Evolutionary conservation across 179 eudicot genomes (phyloP), one percentile per base, ranked within the genome.

Genomic region (Gypsophila paniculata): DNA sequence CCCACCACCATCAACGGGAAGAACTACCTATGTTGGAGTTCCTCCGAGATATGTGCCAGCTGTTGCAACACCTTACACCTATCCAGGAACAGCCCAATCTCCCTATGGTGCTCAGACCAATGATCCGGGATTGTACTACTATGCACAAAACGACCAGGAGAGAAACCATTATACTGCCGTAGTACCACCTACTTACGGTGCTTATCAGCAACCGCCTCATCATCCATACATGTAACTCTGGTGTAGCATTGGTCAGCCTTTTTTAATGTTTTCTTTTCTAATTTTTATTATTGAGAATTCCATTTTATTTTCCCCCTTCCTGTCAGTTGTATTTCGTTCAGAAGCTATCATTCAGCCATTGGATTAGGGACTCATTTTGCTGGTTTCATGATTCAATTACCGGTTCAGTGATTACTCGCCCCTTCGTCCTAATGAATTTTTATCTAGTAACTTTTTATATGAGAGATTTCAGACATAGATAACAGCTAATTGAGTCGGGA

Each of bases 161-260:
- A 39, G 77, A 68, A 74, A 70, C 23, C 51, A 77, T 22, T 81
- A 83, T 39, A 17, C 65, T 65, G 70, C 79, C 42, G 77, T 72
- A 53, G 77, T 72, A 53, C 67, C 79, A 15, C 71, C 81, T 17
- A 68, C 44, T 63, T 78, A 74, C 72, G 78, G 78, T 17, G 13
- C 76, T 62, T 72, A 80, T 68, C 61, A 26, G 59, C 90, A 79
- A 70, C 57, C 85, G 34, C 55, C 85, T 3, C 79, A 54, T 59
- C 77, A 77, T 54, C 81, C 82, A 7, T 83, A 82, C 66, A 61
- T 79, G 74, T 82, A 75, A 84, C 72, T 49, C 25, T 19, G 63
- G 23, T 17, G 51, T 59, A 60, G 39, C 62, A 19, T 3, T 72
- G 68, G 49, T 64, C 46, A 18, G 61, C 25, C 1, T 53, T 22